Evolutionary conservation across 176 grass and related monocot genomes (phyloP).

Genomic region (Melocanna baccifera): DNA sequence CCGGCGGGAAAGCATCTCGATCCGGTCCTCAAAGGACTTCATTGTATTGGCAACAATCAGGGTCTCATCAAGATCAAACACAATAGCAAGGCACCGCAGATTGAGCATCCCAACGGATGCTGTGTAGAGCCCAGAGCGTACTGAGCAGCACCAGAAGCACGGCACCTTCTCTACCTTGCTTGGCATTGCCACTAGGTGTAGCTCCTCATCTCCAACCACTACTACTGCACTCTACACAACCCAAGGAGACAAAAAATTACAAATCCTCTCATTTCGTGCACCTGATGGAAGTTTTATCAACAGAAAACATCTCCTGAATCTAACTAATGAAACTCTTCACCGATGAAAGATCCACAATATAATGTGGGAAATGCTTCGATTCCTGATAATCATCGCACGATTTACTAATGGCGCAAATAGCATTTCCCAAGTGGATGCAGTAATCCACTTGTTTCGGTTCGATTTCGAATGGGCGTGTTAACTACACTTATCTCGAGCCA

Average conservation of each 20-base stretch:
- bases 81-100: slow-evolving; percentile 77
- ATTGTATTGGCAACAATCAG: slow-evolving; percentile 98
- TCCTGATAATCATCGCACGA: neutral
- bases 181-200: slow-evolving; percentile 95
- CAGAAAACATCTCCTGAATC: neutral
- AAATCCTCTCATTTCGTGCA: neutral
- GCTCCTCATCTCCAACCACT: slow-evolving; percentile 71
- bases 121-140: slow-evolving; percentile 59
- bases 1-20: slow-evolving; percentile 58
- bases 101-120: slow-evolving; percentile 84
- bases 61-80: slow-evolving; percentile 96
- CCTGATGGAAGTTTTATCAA: neutral
- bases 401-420: neutral
- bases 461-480: slow-evolving; percentile 19
- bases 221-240: slow-evolving; percentile 80
- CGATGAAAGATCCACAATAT: neutral
- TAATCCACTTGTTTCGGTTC: neutral
- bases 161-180: slow-evolving; percentile 66
- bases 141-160: slow-evolving; percentile 96
- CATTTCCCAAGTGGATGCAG: neutral
- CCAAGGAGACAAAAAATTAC: neutral
- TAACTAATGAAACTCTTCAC: neutral
- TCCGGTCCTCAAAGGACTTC: slow-evolving; percentile 82
- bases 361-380: neutral
- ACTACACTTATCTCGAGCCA: neutral